A percentile compares a stretch with the other conserved stretches of the same genome.
These are phyloP conservation scores for Epichloe bromicola DNA, from an alignment of 2,329 filamentous ascomycete genomes.

Conservation along the genomic window DNA sequence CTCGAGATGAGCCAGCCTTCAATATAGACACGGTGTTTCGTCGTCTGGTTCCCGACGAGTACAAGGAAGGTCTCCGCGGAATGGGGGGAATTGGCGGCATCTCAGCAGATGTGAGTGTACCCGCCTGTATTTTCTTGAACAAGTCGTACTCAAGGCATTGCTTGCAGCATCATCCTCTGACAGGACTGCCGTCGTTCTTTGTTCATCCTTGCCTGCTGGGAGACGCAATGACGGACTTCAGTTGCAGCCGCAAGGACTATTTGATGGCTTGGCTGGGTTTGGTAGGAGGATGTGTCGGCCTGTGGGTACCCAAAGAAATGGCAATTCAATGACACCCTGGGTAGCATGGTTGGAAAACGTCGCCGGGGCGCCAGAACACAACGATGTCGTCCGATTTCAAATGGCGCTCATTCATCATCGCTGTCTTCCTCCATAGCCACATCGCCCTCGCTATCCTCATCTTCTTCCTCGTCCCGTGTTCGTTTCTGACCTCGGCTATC, in stretches of 20 bases:
- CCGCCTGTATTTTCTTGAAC: neutral
- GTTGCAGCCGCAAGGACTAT: conserved; percentile 54
- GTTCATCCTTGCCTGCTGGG: conserved; percentile 86
- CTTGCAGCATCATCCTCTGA: conserved; percentile 67
- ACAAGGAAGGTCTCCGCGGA: conserved; percentile 45
- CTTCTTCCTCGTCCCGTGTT: conserved; percentile 50
- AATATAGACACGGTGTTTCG: conserved; percentile 58
- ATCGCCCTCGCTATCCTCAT: conserved; percentile 56
- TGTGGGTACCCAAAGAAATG: conserved; percentile 65
- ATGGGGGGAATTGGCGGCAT: conserved; percentile 59
- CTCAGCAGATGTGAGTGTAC: conserved; percentile 56
- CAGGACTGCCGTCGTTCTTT: conserved; percentile 69
- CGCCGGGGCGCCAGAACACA: neutral
- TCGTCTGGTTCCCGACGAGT: conserved; percentile 54
- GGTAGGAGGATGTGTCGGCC: conserved; percentile 65
- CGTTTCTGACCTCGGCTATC: conserved; percentile 57
- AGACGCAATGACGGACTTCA: conserved; percentile 59
- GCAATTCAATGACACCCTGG: conserved; percentile 23
- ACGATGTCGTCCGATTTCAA: neutral
- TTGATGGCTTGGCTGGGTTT: conserved; percentile 83
- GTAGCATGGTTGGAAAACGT: neutral
- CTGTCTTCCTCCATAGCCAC: conserved; percentile 59
- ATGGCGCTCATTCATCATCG: conserved; percentile 48
- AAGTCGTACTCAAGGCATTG: conserved; percentile 23
- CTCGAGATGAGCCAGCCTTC: conserved; percentile 41